Conservation (phyloP, 2,329 filamentous ascomycete species). For the Proliferodiscus dingleyae region DNA sequence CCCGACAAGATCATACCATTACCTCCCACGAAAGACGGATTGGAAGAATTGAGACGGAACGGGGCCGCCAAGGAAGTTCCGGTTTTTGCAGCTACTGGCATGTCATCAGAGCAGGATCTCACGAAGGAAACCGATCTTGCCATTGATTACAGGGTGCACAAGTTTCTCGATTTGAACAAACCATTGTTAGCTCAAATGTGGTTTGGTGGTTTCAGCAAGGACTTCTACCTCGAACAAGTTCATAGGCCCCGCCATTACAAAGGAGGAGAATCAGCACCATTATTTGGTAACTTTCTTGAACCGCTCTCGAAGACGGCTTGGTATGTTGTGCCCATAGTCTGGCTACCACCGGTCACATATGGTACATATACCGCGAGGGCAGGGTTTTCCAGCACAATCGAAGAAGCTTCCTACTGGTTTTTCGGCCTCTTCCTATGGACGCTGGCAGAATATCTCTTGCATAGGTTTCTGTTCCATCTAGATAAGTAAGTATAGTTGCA, state of each 20-base stretch:
- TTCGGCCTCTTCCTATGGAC: slow-evolving; percentile 79
- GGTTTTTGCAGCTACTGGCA: slow-evolving; percentile 66
- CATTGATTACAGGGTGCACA: slow-evolving; percentile 80
- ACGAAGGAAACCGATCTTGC: slow-evolving; percentile 74
- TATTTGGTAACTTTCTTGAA: slow-evolving; percentile 98
- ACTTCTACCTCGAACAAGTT: slow-evolving; percentile 96
- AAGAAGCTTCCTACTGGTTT: slow-evolving; percentile 57
- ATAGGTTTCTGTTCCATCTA: slow-evolving; percentile 89
- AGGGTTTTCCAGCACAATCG: slow-evolving; percentile 49
- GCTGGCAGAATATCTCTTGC: slow-evolving; percentile 80
- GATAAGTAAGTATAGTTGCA: slow-evolving; percentile 62
- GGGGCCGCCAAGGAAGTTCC: slow-evolving; percentile 29
- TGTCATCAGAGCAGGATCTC: slow-evolving; percentile 84
- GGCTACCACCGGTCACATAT: slow-evolving; percentile 76
- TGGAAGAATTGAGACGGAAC: slow-evolving; percentile 40
- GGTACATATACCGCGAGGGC: slow-evolving; percentile 61
- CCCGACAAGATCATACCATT: slow-evolving; percentile 45
- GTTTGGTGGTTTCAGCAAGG: slow-evolving; percentile 80
- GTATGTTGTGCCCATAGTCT: slow-evolving; percentile 81
- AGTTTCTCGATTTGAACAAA: slow-evolving; percentile 84
- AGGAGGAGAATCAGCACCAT: slow-evolving; percentile 82
- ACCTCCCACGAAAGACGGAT: slow-evolving; percentile 44
- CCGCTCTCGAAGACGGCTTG: slow-evolving; percentile 92
- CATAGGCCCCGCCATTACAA: slow-evolving; percentile 95
- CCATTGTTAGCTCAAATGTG: slow-evolving; percentile 87